These are phyloP conservation scores for Rostrohypoxylon terebratum DNA, from an alignment of 495 filamentous ascomycete genomes.

Conservation along the genomic window DNA sequence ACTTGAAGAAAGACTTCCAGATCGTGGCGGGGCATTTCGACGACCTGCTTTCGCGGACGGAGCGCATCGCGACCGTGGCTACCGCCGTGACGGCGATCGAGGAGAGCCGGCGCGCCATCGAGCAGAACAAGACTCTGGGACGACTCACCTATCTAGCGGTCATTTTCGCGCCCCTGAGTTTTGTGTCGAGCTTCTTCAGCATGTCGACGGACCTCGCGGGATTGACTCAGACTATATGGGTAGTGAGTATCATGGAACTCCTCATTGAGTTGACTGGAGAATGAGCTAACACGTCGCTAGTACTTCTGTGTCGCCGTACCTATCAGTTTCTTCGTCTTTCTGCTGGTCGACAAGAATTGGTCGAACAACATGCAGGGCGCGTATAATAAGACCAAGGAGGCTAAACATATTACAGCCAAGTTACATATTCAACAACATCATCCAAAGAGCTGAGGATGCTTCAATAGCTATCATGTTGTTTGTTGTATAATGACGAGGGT, in stretches of 20 bases:
- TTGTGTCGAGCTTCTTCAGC: slow-evolving; percentile 52
- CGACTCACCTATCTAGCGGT: slow-evolving; percentile 59
- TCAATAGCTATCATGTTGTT: neutral
- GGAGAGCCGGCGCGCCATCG: slow-evolving; percentile 48
- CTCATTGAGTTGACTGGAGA: neutral
- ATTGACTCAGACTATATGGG: slow-evolving; percentile 34
- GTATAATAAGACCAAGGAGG: neutral
- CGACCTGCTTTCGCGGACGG: slow-evolving; percentile 48
- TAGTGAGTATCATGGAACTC: neutral
- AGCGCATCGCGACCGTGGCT: slow-evolving; percentile 50
- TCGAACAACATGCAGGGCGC: slow-evolving; percentile 24
- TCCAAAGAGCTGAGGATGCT: neutral
- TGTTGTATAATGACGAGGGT: neutral
- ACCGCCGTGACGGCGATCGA: slow-evolving; percentile 51
- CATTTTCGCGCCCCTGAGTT: slow-evolving; percentile 59
- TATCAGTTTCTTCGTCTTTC: slow-evolving; percentile 28
- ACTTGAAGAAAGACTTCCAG: slow-evolving; percentile 43
- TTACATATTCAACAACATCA: neutral
- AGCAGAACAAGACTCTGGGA: slow-evolving; percentile 49
- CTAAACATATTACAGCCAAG: slow-evolving; percentile 6
- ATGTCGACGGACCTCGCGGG: slow-evolving; percentile 46
- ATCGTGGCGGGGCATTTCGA: slow-evolving; percentile 41
- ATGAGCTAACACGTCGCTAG: neutral
- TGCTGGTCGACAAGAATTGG: slow-evolving; percentile 41
- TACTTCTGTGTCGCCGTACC: slow-evolving; percentile 44